These are phyloP conservation scores for Athelia sp. DNA, from an alignment of 1,284 basidiomycete genomes.

Conservation along the genomic window DNA sequence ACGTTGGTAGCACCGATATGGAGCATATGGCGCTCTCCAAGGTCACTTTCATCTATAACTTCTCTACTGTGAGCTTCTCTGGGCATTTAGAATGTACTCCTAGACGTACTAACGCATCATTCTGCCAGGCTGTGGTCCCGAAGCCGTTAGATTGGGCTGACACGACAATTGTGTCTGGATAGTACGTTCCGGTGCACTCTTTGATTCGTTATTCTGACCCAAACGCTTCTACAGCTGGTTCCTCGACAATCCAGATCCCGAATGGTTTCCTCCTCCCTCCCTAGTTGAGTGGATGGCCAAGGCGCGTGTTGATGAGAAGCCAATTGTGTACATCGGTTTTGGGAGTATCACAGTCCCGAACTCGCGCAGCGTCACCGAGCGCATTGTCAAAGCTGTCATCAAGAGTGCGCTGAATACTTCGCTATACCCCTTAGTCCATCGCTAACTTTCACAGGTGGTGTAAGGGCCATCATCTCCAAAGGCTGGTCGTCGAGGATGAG, in stretches of 20 bases:
- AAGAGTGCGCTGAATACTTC: conserved; percentile 35
- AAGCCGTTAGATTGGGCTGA: conserved; percentile 78
- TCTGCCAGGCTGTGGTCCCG: conserved; percentile 50
- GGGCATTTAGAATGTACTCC: neutral
- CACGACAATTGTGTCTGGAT: conserved; percentile 58
- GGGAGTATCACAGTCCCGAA: conserved; percentile 72
- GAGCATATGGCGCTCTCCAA: conserved; percentile 64
- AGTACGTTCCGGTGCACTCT: conserved; percentile 30
- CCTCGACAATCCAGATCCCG: conserved; percentile 55
- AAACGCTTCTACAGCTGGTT: conserved; percentile 44
- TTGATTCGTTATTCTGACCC: neutral
- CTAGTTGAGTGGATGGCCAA: conserved; percentile 52
- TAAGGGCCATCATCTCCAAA: conserved; percentile 71
- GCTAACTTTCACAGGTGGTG: conserved; percentile 35
- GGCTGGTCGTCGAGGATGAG: conserved; percentile 69
- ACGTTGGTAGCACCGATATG: conserved; percentile 57
- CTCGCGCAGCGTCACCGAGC: conserved; percentile 57
- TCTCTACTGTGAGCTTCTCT: conserved; percentile 22
- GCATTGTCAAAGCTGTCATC: conserved; percentile 62
- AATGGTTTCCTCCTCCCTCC: conserved; percentile 51
- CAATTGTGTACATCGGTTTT: conserved; percentile 75
- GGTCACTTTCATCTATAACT: conserved; percentile 61
- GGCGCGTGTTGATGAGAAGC: conserved; percentile 52
- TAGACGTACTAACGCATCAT: conserved; percentile 9
- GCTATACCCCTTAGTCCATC: neutral